Evolutionary conservation across 2,329 filamentous ascomycete genomes (phyloP).

Genomic region (Penicillium sp.): DNA sequence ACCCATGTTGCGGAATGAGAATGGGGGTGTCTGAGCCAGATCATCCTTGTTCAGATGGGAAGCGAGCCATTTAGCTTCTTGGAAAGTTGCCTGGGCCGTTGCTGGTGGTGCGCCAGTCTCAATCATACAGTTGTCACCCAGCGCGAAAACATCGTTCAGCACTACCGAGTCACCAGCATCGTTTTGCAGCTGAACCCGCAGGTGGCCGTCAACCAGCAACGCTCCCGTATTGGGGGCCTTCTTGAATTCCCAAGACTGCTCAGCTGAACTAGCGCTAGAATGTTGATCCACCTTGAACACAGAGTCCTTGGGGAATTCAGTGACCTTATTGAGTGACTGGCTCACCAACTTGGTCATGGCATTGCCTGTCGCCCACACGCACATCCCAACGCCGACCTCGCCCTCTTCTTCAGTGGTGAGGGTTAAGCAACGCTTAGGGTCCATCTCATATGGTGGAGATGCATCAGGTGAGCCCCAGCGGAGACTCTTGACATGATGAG

Average conservation of each 20-base stretch:
- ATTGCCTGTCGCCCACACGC: constrained; percentile 58
- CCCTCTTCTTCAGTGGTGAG: constrained; percentile 62
- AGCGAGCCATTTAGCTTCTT: constrained; percentile 63
- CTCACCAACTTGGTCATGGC: constrained; percentile 40
- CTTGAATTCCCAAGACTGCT: constrained; percentile 53
- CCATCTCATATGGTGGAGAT: constrained; percentile 41
- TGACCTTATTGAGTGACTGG: constrained; percentile 33
- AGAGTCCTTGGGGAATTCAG: constrained; percentile 38
- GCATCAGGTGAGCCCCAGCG: constrained; percentile 54
- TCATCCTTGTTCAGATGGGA: constrained; percentile 58
- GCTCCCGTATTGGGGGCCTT: constrained; percentile 53
- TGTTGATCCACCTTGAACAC: constrained; percentile 29
- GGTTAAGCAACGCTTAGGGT: constrained; percentile 53
- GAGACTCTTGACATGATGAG: constrained; percentile 60
- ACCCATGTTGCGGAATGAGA: constrained; percentile 62
- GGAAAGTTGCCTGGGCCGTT: constrained; percentile 63
- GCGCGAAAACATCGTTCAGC: constrained; percentile 58
- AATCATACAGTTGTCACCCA: constrained; percentile 62
- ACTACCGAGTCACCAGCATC: constrained; percentile 42
- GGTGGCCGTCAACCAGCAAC: constrained; percentile 60
- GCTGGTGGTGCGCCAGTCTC: constrained; percentile 58
- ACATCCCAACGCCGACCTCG: constrained; percentile 63
- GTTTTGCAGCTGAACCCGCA: constrained; percentile 58
- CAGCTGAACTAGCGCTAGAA: constrained; percentile 9
- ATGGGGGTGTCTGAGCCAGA: constrained; percentile 38